Base-by-base conservation (phyloP, 1,284 basidiomycete genomes). In the Vanrija sp. region DNA sequence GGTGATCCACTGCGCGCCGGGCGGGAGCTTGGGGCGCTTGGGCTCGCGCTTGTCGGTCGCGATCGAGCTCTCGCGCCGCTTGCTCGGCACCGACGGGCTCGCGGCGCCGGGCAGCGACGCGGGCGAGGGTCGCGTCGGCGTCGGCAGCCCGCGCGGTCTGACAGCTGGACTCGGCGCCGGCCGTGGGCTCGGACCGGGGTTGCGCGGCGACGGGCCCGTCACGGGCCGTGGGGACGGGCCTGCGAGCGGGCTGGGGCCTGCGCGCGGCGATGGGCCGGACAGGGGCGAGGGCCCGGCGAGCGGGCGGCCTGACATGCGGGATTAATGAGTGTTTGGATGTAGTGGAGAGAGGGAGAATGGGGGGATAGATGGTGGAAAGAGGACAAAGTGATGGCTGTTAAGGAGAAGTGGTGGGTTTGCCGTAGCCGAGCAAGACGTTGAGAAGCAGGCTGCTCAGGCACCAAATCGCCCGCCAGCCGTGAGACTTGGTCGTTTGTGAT, bases 1-100 rank as follows among this genome's bases (percentile, higher is more conserved):
- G 1, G 59, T 45, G 36, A 69, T 54, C 67, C 67, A 69, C 10
- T 49, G 50, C 2, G 59, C 57, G 8, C 67, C 67, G 15, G 60
- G 59, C 6, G 56, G 49, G 9, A 62, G 41, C 24, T 57, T 61
- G 9, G 23, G 24, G 36, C 41, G 41, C 51, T 59, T 59, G 9
- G 49, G 42, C 6, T 49, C 53, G n/a, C 49, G 24, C n/a, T 45
- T 41, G n/a, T 20, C 16, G 8, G 35, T 37, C 20, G n/a, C 38
- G 38, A 18, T 41, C 38, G 38, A 18, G 38, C 38, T 41, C 38
- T 36, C 37, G 14, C 35, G 51, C 20, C 31, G 47, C 44, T 39
- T 45, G 35, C 5, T 41, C 9, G 44, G 36, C 14, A 51, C 23
- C n/a, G 41, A n/a, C 14, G 38, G 18, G 27, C 19, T 38, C n/a